These are phyloP conservation scores for Komagataea norvegica DNA, from an alignment of 1,139 yeast genomes.

Conservation along the genomic window DNA sequence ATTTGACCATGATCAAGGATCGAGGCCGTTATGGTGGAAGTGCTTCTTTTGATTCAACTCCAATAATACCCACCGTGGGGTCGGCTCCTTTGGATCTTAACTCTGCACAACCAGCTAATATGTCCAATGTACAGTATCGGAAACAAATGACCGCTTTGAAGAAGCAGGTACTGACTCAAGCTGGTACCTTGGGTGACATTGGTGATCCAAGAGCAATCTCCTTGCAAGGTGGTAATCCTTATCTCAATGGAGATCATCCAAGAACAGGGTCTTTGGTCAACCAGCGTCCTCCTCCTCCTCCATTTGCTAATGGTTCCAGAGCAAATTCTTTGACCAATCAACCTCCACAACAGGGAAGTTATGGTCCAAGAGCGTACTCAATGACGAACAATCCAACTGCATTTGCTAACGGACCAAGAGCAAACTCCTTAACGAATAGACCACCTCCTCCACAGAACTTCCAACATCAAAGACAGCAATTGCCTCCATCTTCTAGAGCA, in stretches of 20 bases:
- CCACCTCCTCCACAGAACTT: constrained; percentile 8
- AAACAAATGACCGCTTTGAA: constrained; percentile 66
- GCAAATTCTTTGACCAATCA: constrained; percentile 13
- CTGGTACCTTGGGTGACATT: constrained; percentile 15
- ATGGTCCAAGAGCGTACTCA: constrained; percentile 14
- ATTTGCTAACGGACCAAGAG: constrained; percentile 5
- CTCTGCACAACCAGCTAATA: constrained; percentile 2
- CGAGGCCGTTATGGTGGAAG: constrained; percentile 58
- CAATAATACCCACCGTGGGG: constrained; percentile 63
- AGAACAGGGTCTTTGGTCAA: constrained; percentile 11
- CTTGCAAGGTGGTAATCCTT: constrained; percentile 33
- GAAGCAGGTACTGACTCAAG: constrained; percentile 42
- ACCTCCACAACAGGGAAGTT: background rate
- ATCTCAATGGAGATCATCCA: constrained; percentile 13
- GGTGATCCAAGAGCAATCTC: constrained; percentile 55
- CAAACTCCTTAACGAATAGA: constrained; percentile 7
- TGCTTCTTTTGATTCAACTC: constrained; percentile 52
- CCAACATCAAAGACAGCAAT: constrained; percentile 7
- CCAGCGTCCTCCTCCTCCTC: background rate
- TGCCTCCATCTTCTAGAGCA: constrained; percentile 5
- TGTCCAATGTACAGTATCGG: constrained; percentile 48
- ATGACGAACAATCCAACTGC: constrained; percentile 12
- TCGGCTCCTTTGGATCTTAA: constrained; percentile 7
- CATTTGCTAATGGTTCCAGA: constrained; percentile 2
- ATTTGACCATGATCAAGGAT: constrained; percentile 56